Base-by-base conservation (phyloP, 2,329 filamentous ascomycete genomes). In the Chaetomiaceae sp. region DNA sequence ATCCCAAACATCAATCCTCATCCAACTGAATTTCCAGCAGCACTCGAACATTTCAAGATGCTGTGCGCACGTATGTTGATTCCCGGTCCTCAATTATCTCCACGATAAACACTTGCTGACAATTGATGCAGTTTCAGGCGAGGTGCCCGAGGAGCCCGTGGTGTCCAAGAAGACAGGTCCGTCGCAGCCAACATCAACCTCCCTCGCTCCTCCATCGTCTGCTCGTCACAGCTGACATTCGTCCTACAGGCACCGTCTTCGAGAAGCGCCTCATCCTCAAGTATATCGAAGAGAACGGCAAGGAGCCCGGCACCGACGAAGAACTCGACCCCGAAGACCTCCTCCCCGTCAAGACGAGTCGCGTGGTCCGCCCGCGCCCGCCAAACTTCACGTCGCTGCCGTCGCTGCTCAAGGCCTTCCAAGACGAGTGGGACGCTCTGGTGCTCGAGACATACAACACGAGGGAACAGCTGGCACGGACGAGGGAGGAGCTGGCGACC, bases 341-440 rank as follows among this genome's bases (percentile, higher is more conserved):
- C 54, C 78, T 99, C 63, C 85, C 90, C 58, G 79, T 99, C 68
- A 89, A 93, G 73, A 83, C 88, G 53, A 79, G 87, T 60, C 85
- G 86, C 71, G 80, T 89, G 61, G 89, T 96, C 55, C 87, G 87
- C 62, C 92, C 93, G 44, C 83, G 93, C 64, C 91, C 93, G 52
- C 92, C 93, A 27, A 91, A 89, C 30, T 83, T 97, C 63, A 97
- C 93, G 48, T 99, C 93, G 33, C 96, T 99, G 65, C 93, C 93
- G 19, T 90, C 93, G 16, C 81, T 99, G 50, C 86, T 99, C 50
- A 87, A 89, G 44, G 87, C 91, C 34, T 97, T 99, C 69, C 93
- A 99, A 69, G 95, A 95, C 68, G 93, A 99, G 76, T 99, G 93
- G 93, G 93, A 99, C 67, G 86, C 91, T 8, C 74, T 96, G 39